A percentile compares a stretch with the other conserved stretches of the same genome.
These are phyloP conservation scores for Chalciporus sp. DNA, from an alignment of 1,284 basidiomycete species.

Conservation along the genomic window DNA sequence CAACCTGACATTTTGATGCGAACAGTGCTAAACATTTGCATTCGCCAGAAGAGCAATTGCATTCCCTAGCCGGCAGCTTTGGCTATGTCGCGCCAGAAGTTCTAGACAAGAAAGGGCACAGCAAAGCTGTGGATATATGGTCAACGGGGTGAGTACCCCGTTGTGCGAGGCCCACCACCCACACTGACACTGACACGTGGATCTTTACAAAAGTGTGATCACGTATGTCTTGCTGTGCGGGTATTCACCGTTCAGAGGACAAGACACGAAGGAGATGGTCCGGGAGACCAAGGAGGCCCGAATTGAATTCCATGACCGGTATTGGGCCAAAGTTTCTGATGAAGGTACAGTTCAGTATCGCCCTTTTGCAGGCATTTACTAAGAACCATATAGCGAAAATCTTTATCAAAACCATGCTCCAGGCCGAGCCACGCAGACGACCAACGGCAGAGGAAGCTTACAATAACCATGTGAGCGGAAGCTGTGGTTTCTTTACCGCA, in stretches of 20 bases:
- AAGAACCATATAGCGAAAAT: constrained; percentile 65
- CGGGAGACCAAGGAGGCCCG: constrained; percentile 83
- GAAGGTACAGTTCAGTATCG: constrained; percentile 50
- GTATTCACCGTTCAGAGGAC: constrained; percentile 90
- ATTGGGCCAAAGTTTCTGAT: constrained; percentile 88
- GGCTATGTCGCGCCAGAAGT: constrained; percentile 97
- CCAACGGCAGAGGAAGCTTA: constrained; percentile 78
- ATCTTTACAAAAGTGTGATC: constrained; percentile 65
- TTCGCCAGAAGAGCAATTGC: constrained; percentile 76
- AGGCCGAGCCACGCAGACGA: constrained; percentile 72
- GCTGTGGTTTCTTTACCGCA: background rate
- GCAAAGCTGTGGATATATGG: constrained; percentile 94
- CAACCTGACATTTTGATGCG: constrained; percentile 1
- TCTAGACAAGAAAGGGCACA: constrained; percentile 80
- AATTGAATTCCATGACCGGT: constrained; percentile 90
- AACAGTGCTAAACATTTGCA: constrained; percentile 84
- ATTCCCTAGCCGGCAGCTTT: constrained; percentile 85
- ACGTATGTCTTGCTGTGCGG: constrained; percentile 93
- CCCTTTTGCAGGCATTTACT: background rate
- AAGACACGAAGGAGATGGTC: constrained; percentile 76
- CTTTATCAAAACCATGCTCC: constrained; percentile 79
- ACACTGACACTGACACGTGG: background rate
- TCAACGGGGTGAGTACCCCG: constrained; percentile 72
- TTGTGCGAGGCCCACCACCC: background rate
- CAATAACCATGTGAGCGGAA: constrained; percentile 44